These are phyloP conservation scores for Penicillium sp. DNA, from an alignment of 2,329 filamentous ascomycete genomes.

Conservation along the genomic window DNA sequence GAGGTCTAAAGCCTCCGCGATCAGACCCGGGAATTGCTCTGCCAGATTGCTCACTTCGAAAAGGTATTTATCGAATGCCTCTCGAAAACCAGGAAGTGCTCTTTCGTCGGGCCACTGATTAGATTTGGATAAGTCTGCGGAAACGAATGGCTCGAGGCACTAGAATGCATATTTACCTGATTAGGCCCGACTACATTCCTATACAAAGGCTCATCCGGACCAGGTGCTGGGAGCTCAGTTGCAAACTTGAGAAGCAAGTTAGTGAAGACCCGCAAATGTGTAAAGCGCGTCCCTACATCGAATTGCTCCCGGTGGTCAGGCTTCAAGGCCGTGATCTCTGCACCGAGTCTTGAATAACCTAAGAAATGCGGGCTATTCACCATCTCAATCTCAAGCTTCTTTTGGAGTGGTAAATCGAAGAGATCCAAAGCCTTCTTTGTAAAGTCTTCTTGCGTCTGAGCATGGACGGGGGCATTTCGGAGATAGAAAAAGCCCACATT, in stretches of 20 bases:
- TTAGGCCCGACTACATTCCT: constrained; percentile 39
- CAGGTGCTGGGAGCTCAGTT: constrained; percentile 38
- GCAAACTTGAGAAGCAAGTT: constrained; percentile 33
- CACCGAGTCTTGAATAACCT: constrained; percentile 37
- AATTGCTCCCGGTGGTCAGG: constrained; percentile 40
- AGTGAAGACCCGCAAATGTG: constrained; percentile 25
- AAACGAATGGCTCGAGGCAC: neutral
- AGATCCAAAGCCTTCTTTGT: constrained; percentile 44
- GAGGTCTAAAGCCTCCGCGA: constrained; percentile 37
- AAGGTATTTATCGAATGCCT: constrained; percentile 32
- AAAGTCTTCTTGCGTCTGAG: constrained; percentile 25
- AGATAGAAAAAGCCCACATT: constrained; percentile 42
- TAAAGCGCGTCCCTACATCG: constrained; percentile 27
- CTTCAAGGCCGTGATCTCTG: constrained; percentile 36
- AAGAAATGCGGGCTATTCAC: constrained; percentile 41
- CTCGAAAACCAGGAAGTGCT: constrained; percentile 34
- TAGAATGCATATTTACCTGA: constrained; percentile 24
- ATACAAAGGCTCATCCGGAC: constrained; percentile 36
- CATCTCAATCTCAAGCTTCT: constrained; percentile 53
- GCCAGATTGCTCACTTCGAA: constrained; percentile 27
- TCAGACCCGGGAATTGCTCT: constrained; percentile 29
- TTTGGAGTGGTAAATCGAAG: constrained; percentile 47
- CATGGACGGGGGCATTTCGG: constrained; percentile 29
- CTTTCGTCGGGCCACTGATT: constrained; percentile 37
- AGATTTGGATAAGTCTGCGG: neutral